Evolutionary conservation across 2,329 filamentous ascomycete species (phyloP).

Genomic region (Botrytis fabae): DNA sequence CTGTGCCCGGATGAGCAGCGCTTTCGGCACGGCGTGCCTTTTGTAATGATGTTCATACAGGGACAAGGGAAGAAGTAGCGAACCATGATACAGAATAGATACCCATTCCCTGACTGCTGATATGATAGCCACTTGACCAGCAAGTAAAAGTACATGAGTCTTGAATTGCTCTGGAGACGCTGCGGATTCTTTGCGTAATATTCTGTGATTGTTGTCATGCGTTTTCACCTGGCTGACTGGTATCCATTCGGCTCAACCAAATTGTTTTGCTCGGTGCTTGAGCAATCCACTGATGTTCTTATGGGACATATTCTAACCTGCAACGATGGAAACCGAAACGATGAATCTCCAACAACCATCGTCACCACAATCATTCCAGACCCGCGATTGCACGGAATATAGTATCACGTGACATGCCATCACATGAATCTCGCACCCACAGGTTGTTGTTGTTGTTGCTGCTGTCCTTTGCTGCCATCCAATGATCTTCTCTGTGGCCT

Average conservation of each 20-base stretch:
- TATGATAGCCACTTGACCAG: not conserved
- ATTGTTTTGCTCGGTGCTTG: not conserved
- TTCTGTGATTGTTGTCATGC: not conserved
- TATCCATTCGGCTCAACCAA: not conserved
- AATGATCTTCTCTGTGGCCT: not conserved
- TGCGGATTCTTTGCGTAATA: not conserved
- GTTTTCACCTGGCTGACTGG: not conserved
- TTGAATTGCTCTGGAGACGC: not conserved
- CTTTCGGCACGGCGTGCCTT: not conserved
- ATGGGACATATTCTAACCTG: not conserved
- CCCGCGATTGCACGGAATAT: fast-evolving
- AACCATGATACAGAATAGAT: too few species aligned
- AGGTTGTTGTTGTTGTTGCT: not conserved
- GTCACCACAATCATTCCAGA: not conserved
- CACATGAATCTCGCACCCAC: not conserved
- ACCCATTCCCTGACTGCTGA: not conserved
- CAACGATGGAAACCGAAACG: not conserved
- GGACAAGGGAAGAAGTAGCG: not conserved
- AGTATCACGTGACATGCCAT: not conserved
- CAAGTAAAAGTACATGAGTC: not conserved
- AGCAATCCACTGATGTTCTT: not conserved
- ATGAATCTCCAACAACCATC: not conserved
- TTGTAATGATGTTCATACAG: not conserved
- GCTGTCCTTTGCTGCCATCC: not conserved
- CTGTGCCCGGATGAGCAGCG: not conserved